These are phyloP conservation scores for Sistotremastrum niveocremeum DNA, from an alignment of 768 basidiomycete genomes.

Conservation along the genomic window DNA sequence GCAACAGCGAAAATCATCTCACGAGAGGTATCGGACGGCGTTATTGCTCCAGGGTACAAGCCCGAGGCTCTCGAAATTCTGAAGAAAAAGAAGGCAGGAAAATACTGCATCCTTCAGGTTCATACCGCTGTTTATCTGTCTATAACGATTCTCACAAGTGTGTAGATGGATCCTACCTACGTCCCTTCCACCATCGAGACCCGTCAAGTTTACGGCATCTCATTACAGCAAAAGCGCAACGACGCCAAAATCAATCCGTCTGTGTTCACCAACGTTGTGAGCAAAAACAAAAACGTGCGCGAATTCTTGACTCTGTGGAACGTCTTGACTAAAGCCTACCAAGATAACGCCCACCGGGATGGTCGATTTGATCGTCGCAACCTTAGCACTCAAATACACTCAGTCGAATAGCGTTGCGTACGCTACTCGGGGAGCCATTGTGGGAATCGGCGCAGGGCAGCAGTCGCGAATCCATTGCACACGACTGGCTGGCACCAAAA, in stretches of 20 bases:
- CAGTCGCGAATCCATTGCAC: slow-evolving; percentile 99
- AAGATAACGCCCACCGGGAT: slow-evolving; percentile 67
- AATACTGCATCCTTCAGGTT: slow-evolving; percentile 95
- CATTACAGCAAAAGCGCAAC: slow-evolving; percentile 83
- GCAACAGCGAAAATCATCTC: slow-evolving; percentile 95
- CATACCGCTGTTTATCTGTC: slow-evolving; percentile 2
- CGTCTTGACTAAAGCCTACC: neutral
- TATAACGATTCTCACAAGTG: neutral
- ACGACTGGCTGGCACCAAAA: slow-evolving; percentile 90
- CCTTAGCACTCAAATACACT: slow-evolving; percentile 94
- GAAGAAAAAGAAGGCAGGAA: slow-evolving; percentile 93
- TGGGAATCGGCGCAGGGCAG: slow-evolving; percentile 95
- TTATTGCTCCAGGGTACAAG: slow-evolving; percentile 91
- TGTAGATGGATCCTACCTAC: slow-evolving; percentile 80
- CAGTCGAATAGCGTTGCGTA: slow-evolving; percentile 99
- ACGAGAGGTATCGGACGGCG: slow-evolving; percentile 97
- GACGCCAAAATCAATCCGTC: slow-evolving; percentile 71
- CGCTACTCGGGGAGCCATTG: slow-evolving; percentile 79
- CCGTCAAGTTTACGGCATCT: slow-evolving; percentile 89
- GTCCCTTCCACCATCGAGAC: slow-evolving; percentile 73
- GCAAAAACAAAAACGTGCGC: slow-evolving; percentile 71
- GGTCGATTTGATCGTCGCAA: slow-evolving; percentile 92
- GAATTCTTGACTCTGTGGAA: neutral
- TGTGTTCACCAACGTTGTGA: slow-evolving; percentile 82
- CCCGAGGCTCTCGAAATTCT: slow-evolving; percentile 81